Conservation (phyloP, 139 green algal species). For the Tetradesmus obliquus region DNA sequence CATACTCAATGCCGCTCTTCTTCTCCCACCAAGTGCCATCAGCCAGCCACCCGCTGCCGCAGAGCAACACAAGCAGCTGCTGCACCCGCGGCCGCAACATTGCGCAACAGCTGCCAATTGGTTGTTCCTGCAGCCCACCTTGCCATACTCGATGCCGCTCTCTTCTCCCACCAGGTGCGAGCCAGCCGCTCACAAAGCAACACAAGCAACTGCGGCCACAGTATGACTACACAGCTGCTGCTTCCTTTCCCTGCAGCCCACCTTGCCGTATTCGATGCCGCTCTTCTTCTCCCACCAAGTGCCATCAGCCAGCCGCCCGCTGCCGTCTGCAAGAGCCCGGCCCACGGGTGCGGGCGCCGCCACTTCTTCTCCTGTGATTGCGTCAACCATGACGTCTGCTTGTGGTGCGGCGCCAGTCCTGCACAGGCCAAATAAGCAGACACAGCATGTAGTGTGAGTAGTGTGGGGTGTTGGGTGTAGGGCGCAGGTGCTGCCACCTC, state of each 20-base stretch:
- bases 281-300: constrained; percentile 63
- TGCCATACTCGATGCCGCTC: constrained; percentile 15
- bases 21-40: constrained; percentile 69
- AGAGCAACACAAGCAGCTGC: not conserved
- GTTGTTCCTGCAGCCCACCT: not conserved
- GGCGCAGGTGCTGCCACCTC: not conserved
- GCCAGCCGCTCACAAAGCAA: constrained; percentile 54
- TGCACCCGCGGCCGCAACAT: not conserved
- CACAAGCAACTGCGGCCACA: no score
- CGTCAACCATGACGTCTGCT: not conserved
- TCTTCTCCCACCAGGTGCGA: constrained; percentile 68
- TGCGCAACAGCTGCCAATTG: not conserved
- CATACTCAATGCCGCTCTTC: not conserved
- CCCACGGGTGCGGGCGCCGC: constrained; percentile 26
- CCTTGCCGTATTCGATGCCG: constrained; percentile 43
- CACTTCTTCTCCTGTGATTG: not conserved
- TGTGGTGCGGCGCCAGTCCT: not conserved
- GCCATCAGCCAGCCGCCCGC: constrained; percentile 71
- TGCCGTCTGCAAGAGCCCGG: constrained; percentile 63
- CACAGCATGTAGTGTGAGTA: not conserved
- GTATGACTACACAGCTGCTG: no score
- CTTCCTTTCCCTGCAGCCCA: not conserved
- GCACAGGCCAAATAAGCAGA: not conserved
- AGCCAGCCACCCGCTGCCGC: constrained; percentile 40
- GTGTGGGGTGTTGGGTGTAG: not conserved